phyloP scores from a whole-genome alignment of 2,329 filamentous ascomycete species.

The Fusarium sp. region DNA sequence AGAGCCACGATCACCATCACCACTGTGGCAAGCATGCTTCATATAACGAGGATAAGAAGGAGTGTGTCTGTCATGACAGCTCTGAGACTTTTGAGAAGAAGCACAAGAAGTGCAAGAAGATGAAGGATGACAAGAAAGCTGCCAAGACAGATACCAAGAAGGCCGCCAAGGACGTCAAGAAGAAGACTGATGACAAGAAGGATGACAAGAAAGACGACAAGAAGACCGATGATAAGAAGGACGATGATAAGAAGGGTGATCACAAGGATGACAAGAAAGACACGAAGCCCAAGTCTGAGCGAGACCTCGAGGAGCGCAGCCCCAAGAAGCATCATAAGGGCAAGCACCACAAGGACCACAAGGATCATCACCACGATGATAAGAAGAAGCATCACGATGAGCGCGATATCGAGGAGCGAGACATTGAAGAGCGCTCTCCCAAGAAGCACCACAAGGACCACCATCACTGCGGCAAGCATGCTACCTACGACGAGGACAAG shows the following conservation, averaged over 20 bases:
- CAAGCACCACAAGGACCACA: background rate
- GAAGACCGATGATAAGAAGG: background rate
- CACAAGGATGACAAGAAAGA: constrained; percentile 8
- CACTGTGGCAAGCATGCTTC: constrained; percentile 24
- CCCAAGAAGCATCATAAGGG: background rate
- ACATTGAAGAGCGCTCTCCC: background rate
- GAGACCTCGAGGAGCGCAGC: background rate
- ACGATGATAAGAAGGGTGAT: constrained; percentile 1
- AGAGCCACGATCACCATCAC: background rate
- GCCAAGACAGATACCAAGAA: background rate
- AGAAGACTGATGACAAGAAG: constrained; percentile 15
- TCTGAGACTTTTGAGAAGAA: constrained; percentile 11
- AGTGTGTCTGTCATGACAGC: constrained; percentile 16
- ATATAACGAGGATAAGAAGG: background rate
- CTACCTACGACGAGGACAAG: background rate
- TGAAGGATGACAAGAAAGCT: constrained; percentile 13
- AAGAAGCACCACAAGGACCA: background rate
- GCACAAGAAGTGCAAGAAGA: constrained; percentile 24
- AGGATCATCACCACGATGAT: background rate
- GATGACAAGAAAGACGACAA: background rate
- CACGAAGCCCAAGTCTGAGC: background rate
- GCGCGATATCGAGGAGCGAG: background rate
- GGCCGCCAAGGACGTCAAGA: constrained; percentile 3
- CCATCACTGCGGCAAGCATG: background rate
- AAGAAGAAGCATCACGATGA: background rate